phyloP scores from a whole-genome alignment of 2,329 filamentous ascomycete genomes.

The Ramularia endophylla region DNA sequence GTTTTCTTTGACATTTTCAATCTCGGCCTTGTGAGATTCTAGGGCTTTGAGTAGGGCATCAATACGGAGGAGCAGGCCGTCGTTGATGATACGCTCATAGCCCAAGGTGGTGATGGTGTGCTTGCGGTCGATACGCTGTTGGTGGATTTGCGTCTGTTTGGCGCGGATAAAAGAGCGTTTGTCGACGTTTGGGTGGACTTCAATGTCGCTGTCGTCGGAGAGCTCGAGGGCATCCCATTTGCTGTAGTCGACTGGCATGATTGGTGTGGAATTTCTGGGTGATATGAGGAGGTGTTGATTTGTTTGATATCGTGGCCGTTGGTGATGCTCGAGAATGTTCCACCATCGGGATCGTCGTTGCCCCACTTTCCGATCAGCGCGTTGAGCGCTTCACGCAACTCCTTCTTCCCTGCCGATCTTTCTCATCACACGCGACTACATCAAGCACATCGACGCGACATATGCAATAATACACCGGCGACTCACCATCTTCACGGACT shows the following conservation, averaged over 20 bases:
- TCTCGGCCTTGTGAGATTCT: slow-evolving; percentile 59
- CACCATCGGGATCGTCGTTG: too few relatives aligned
- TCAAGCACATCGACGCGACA: too few relatives aligned
- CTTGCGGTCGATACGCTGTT: slow-evolving; percentile 77
- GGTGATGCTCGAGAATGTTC: too few relatives aligned
- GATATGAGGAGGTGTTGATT: too few relatives aligned
- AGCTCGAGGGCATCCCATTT: slow-evolving; percentile 90
- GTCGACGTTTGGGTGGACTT: slow-evolving; percentile 98
- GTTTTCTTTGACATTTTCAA: slow-evolving; percentile 52
- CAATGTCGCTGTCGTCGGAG: slow-evolving; percentile 95
- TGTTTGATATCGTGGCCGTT: too few relatives aligned
- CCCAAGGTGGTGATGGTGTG: slow-evolving; percentile 85
- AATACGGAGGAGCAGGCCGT: slow-evolving; percentile 81
- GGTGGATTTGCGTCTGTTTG: slow-evolving; percentile 95
- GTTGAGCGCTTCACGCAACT: too few relatives aligned
- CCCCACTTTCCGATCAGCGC: too few relatives aligned
- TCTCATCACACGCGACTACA: too few relatives aligned
- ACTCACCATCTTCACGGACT: too few relatives aligned
- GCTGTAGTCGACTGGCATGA: slow-evolving; percentile 62
- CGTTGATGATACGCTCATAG: slow-evolving; percentile 90
- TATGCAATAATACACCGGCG: too few relatives aligned
- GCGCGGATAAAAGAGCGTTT: slow-evolving; percentile 97
- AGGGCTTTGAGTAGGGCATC: slow-evolving; percentile 69
- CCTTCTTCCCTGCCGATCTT: too few relatives aligned
- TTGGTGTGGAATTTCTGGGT: too few relatives aligned